phyloP scores from a whole-genome alignment of 306 rosid species.

The Comarum palustre region DNA sequence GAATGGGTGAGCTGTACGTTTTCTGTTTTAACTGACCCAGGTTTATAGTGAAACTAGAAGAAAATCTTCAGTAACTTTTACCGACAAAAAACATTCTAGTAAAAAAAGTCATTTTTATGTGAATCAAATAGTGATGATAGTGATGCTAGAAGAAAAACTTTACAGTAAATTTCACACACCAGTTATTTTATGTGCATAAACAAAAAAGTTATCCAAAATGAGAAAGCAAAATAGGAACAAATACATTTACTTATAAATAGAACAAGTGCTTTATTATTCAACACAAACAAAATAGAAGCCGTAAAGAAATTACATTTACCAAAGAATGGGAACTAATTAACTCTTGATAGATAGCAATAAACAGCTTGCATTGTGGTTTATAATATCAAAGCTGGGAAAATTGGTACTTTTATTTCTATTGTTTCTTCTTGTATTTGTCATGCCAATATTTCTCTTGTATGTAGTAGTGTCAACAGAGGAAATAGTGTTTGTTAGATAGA shows the following conservation, averaged over 20 bases:
- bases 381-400: neutral
- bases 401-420: neutral
- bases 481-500: neutral
- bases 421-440: neutral
- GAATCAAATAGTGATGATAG: neutral
- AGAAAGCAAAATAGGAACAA: neutral
- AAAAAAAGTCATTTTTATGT: neutral
- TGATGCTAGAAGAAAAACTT: too few species aligned
- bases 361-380: too few species aligned
- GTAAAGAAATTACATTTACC: too few species aligned
- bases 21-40: neutral
- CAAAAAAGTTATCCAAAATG: neutral
- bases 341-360: too few species aligned
- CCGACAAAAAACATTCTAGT: neutral
- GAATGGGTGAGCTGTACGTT: neutral
- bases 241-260: neutral
- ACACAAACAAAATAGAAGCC: neutral
- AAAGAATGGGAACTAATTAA: neutral
- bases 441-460: neutral
- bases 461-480: neutral
- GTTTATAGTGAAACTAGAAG: neutral
- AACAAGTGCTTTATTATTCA: neutral
- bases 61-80: neutral
- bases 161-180: too few species aligned
- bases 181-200: too few species aligned